A percentile compares a stretch with the other conserved stretches of the same genome.
phyloP scores from a whole-genome alignment of 352 stramenopile genomes.

The Phytopythium montanum region DNA sequence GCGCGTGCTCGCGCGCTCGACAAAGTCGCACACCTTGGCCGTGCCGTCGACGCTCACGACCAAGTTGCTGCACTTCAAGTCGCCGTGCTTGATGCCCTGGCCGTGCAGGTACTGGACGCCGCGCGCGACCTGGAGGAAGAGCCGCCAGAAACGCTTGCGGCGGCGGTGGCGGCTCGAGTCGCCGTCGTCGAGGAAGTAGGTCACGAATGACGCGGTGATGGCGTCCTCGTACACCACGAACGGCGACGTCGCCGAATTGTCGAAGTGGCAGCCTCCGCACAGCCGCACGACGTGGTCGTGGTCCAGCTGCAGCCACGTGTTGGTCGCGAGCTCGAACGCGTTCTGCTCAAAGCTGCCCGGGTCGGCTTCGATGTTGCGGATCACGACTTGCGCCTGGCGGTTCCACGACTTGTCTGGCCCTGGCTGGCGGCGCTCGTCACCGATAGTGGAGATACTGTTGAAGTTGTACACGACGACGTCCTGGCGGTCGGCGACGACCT shows the following conservation, averaged over 20 bases:
- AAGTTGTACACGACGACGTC: constrained; percentile 14
- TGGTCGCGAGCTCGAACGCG: constrained; percentile 32
- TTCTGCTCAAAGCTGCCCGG: constrained; percentile 12
- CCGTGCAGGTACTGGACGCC: constrained; percentile 74
- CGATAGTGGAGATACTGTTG: constrained; percentile 8
- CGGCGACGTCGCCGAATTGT: constrained; percentile 10
- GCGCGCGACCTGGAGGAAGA: constrained; percentile 28
- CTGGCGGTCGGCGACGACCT: constrained; percentile 12
- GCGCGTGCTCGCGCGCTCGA: constrained; percentile 13
- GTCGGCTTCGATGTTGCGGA: constrained; percentile 32
- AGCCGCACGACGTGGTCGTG: constrained; percentile 38
- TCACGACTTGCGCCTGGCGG: constrained; percentile 26
- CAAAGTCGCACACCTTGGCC: constrained; percentile 44
- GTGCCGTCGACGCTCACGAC: constrained; percentile 47
- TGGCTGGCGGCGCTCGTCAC: constrained; percentile 9
- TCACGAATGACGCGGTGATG: constrained; percentile 20
- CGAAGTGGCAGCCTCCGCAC: constrained; percentile 42
- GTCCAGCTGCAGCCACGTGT: constrained; percentile 30
- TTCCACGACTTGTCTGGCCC: constrained; percentile 17
- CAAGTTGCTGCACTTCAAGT: constrained; percentile 88
- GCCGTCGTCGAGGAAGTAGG: constrained; percentile 16
- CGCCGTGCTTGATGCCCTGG: constrained; percentile 69
- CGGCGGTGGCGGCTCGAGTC: constrained; percentile 14
- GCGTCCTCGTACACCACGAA: constrained; percentile 36
- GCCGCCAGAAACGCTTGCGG: constrained; percentile 21